Percentiles rank a stretch among this genome's conserved stretches.
Conservation (phyloP, 441 rosid genomes). For the Cnidoscolus chayamansa region DNA sequence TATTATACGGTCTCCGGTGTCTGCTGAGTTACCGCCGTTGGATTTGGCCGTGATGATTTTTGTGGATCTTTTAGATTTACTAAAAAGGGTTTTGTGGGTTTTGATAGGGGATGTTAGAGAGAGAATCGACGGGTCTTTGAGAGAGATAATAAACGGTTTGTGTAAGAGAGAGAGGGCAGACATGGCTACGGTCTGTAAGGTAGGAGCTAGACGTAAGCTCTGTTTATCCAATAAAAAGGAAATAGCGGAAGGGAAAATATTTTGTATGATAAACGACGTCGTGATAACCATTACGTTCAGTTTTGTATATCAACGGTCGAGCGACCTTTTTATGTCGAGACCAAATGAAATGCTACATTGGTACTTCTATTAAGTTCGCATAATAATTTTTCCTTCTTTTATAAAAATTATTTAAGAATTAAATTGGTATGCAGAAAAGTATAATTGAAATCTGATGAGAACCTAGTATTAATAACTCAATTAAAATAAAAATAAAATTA, state of each 20-base stretch:
- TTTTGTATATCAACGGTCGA: too few species aligned
- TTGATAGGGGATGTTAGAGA: constrained; percentile 22
- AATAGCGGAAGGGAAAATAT: background rate
- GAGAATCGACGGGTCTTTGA: constrained; percentile 29
- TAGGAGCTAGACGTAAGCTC: background rate
- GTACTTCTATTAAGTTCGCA: too few species aligned
- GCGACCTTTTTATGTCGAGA: too few species aligned
- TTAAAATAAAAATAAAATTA: too few species aligned
- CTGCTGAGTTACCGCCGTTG: constrained; percentile 56
- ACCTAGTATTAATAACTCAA: too few species aligned
- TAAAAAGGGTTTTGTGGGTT: background rate
- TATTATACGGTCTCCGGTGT: constrained; percentile 69
- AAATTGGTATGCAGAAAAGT: too few species aligned
- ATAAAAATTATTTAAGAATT: too few species aligned
- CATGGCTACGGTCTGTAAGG: constrained; percentile 35
- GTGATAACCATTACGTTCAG: background rate
- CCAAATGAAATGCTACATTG: too few species aligned
- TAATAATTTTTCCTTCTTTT: too few species aligned
- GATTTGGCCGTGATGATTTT: constrained; percentile 39
- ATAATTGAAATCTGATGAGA: too few species aligned
- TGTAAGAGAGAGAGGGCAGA: constrained; percentile 31
- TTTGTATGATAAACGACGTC: background rate
- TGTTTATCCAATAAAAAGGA: background rate
- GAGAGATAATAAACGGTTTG: constrained; percentile 19
- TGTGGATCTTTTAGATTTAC: constrained; percentile 20